A percentile compares a stretch with the other conserved stretches of the same genome.
Evolutionary conservation across 495 filamentous ascomycete species (phyloP).

Genomic region (Trichoderma asperelloides): DNA sequence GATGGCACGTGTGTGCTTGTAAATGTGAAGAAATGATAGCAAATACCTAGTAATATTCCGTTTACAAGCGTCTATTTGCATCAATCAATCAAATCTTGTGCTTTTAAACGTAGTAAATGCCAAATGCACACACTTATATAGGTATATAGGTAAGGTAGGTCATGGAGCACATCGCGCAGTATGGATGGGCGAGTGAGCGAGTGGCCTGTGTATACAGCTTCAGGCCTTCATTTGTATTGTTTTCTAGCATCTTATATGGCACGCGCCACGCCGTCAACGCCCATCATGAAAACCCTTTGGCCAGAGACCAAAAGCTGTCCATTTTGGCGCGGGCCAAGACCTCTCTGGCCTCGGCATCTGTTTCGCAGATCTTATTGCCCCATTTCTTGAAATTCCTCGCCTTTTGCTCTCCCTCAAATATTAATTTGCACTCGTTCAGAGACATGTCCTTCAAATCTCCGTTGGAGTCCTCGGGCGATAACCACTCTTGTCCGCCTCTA

Average conservation of each 20-base stretch:
- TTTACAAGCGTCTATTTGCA: too few species aligned
- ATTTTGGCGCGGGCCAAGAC: constrained; percentile 70
- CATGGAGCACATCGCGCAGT: too few species aligned
- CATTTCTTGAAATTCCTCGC: constrained; percentile 73
- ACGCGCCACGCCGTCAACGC: too few species aligned
- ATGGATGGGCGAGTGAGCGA: too few species aligned
- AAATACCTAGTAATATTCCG: too few species aligned
- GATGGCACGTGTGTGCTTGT: too few species aligned
- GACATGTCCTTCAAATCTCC: constrained; percentile 72
- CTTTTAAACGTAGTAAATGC: neutral
- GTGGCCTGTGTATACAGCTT: too few species aligned
- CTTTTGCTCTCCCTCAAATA: constrained; percentile 85
- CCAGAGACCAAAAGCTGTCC: constrained; percentile 94
- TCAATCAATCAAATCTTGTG: neutral
- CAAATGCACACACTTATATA: too few species aligned
- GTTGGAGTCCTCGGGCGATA: constrained; percentile 68
- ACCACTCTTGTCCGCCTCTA: constrained; percentile 59
- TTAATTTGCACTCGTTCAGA: constrained; percentile 65
- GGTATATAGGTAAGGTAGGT: too few species aligned
- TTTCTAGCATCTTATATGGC: too few species aligned
- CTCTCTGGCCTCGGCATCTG: constrained; percentile 78
- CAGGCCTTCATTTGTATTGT: too few species aligned
- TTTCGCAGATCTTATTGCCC: constrained; percentile 78
- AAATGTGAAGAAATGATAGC: too few species aligned
- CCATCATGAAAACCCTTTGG: constrained; percentile 42